A percentile compares a stretch with the other conserved stretches of the same genome.
These are phyloP conservation scores for Irpex sp. DNA, from an alignment of 1,284 basidiomycete genomes.

Conservation along the genomic window DNA sequence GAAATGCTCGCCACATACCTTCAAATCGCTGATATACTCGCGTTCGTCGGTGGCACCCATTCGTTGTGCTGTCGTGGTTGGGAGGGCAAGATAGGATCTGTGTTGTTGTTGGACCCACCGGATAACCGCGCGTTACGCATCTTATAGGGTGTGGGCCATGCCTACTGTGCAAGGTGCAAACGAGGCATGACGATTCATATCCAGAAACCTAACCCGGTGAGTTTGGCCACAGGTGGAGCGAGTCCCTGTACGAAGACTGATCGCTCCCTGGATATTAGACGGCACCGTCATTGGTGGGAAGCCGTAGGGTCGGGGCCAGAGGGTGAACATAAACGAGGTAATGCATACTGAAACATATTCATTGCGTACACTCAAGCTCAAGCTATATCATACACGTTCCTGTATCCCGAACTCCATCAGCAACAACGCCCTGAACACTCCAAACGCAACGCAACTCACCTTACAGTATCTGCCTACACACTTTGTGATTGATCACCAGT, in stretches of 20 bases:
- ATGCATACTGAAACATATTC: no score
- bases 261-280: background rate
- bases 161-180: background rate
- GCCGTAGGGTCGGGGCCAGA: background rate
- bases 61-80: background rate
- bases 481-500: constrained; percentile 5
- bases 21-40: constrained; percentile 8
- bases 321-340: background rate
- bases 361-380: no score
- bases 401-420: no score
- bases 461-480: no score
- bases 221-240: background rate
- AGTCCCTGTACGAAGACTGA: background rate
- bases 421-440: no score
- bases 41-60: constrained; percentile 5
- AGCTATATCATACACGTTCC: no score
- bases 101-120: background rate
- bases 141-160: background rate
- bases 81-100: background rate
- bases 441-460: no score
- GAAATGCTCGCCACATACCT: background rate
- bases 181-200: background rate
- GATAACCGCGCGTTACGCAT: background rate
- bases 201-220: background rate
- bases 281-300: background rate